These are phyloP conservation scores for Fusarium albidum DNA, from an alignment of 2,329 filamentous ascomycete species.

Conservation along the genomic window DNA sequence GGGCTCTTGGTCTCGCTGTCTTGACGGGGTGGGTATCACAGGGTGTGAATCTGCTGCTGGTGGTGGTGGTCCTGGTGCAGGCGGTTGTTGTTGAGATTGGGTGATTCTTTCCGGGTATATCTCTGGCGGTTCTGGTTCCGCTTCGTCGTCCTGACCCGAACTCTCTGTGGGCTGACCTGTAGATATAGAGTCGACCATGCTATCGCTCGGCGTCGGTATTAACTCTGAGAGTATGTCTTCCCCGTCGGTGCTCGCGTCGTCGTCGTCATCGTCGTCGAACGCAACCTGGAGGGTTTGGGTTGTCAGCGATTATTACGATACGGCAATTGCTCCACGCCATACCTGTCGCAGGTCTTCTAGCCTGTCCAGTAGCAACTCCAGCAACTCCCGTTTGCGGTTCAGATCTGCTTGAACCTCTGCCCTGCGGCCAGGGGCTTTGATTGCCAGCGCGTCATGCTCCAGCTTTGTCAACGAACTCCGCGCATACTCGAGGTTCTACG, in stretches of 20 bases:
- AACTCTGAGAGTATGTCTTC: slow-evolving; percentile 66
- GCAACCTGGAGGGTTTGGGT: slow-evolving; percentile 40
- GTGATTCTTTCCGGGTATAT: slow-evolving; percentile 32
- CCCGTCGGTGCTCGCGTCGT: slow-evolving; percentile 56
- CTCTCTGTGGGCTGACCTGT: slow-evolving; percentile 35
- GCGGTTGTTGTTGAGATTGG: slow-evolving; percentile 19
- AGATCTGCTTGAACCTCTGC: slow-evolving; percentile 71
- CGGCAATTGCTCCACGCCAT: not conserved
- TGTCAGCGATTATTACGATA: slow-evolving; percentile 23
- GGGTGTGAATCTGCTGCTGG: slow-evolving; percentile 8
- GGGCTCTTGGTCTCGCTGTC: slow-evolving; percentile 22
- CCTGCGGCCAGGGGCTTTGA: slow-evolving; percentile 66
- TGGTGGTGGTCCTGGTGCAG: slow-evolving; percentile 14
- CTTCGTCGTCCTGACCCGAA: slow-evolving; percentile 34
- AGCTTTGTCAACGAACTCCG: slow-evolving; percentile 72
- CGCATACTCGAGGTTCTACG: slow-evolving; percentile 76
- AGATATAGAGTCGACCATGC: slow-evolving; percentile 51
- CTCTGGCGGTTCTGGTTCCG: slow-evolving; percentile 59
- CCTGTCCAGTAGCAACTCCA: slow-evolving; percentile 72
- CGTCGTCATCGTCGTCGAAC: slow-evolving; percentile 46
- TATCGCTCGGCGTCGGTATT: slow-evolving; percentile 63
- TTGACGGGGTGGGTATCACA: slow-evolving; percentile 16
- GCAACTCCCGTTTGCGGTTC: slow-evolving; percentile 68
- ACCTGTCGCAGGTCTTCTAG: slow-evolving; percentile 74
- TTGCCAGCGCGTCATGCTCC: slow-evolving; percentile 71